Base-by-base conservation (phyloP, 805 yeast species). In the Tetrapisispora phaffii region DNA sequence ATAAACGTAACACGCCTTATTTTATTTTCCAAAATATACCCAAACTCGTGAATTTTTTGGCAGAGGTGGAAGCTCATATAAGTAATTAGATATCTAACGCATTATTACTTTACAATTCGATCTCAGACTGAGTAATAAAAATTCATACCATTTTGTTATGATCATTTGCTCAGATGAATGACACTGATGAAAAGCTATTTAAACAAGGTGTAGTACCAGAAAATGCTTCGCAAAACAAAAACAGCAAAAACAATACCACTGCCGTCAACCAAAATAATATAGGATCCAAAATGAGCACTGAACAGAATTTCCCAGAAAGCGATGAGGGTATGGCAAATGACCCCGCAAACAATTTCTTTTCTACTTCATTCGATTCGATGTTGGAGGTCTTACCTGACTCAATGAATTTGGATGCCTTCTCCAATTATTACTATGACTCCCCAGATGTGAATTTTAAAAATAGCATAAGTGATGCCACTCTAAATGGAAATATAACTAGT, bases 351-450 rank as follows among this genome's bases (percentile, higher is more conserved):
- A 36, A 36, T 36, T 36, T n/a, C 19, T 36, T 20, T 13, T 12
- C 41, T 7, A 22, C 38, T 16, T 48, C 54, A n/a, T 63, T 63
- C 42, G 68, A 64, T 46, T 49, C 63, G 2, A 63, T 63, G 67
- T 44, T 64, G 32, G 68, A 64, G 45, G 58, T 57, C 9, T 44
- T 64, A 17, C 68, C 68, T 2, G 67, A 37, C 29, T 35, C 39
- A 6, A 62, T 50, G 60, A 33, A 56, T 36, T 45, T 61, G 21
- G 56, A 54, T 38, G 49, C 56, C 45, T 47, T 39, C 41, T 45
- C 41, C 40, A 42, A 24, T 22, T 36, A 21, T 22, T 39, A 43
- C 32, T n/a, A 36, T 31, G 44, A 39, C 20, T 41, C 41, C 9
- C 46, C 48, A 2, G 37, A 36, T 2, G 32, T 42, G 6, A 38